Conservation (phyloP, 2,329 filamentous ascomycete species). For the Ceratocystis cacaofunesta region DNA sequence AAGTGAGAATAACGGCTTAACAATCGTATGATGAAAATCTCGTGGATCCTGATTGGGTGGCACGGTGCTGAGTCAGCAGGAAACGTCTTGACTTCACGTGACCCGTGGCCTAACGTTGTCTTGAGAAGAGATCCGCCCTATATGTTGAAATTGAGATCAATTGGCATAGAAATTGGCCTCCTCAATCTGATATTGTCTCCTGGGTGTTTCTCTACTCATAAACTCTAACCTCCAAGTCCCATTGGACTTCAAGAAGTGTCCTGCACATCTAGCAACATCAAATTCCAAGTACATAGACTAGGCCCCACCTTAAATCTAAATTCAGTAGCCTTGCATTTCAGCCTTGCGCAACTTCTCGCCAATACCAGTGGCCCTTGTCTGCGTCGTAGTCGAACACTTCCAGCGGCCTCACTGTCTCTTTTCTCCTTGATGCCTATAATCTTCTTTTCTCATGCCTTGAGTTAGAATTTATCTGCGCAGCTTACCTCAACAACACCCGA, state of each 20-base stretch:
- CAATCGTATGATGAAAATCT: slow-evolving; percentile 17
- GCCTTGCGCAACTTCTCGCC: slow-evolving; percentile 4
- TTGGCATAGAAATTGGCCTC: not conserved
- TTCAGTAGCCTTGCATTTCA: slow-evolving; percentile 9
- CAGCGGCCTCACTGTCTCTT: not conserved
- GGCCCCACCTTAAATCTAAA: not conserved
- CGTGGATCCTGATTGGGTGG: slow-evolving; percentile 14
- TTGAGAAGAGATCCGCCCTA: not conserved
- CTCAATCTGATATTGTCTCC: too few relatives aligned
- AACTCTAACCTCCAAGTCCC: too few relatives aligned
- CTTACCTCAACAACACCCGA: not conserved
- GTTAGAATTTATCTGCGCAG: not conserved
- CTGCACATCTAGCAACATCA: not conserved
- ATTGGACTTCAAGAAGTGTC: not conserved
- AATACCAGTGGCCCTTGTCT: not conserved
- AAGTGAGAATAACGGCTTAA: not conserved
- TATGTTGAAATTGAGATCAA: not conserved
- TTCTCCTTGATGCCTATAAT: not conserved
- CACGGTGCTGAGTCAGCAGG: slow-evolving; percentile 11
- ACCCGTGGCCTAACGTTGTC: not conserved
- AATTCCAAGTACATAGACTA: not conserved
- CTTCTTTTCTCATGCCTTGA: not conserved
- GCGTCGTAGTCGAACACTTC: not conserved
- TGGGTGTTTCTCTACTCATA: too few relatives aligned
- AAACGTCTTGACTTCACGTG: slow-evolving; percentile 7